Base-by-base conservation (phyloP, 192 early-diverging fungal genomes). In the Gryganskiella cystojenkinii region DNA sequence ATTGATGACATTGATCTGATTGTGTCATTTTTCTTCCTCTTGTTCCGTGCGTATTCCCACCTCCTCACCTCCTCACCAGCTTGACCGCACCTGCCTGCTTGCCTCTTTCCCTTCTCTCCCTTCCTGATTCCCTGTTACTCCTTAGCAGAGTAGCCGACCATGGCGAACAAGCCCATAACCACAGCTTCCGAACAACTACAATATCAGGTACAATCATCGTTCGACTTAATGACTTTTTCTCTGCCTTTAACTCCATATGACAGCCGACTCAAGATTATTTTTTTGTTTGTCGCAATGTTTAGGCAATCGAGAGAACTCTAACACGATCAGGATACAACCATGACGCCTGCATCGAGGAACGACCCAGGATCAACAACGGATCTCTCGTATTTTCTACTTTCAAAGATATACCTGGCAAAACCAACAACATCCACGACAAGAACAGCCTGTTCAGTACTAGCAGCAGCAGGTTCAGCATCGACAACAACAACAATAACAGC, bases 241-340 rank as follows among this genome's bases (percentile, higher is more conserved):
- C 52, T 28, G n/a, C 1, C 28, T 5, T 13, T 28, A 14, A 3
- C 6, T n/a, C 0, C n/a, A 28, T 19, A 20, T n/a, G 27, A 20
- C 22, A 6, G 20, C 35, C 19, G 20, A 14, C 8, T 56, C 2
- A 13, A 17, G 13, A 10, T 10, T 35, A 15, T 40, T 8, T 11
- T 17, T 10, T 40, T 56, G 13, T n/a, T 34, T 24, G 17, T 54
- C 52, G 10, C 30, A 3, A 20, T 22, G 7, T 20, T 22, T 8
- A 74, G 71, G 50, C 51, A 11, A 74, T 74, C 24, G 64, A 74
- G 28, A 62, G 65, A 33, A 37, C 58, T 1, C 43, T 74, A 2
- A 37, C 49, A 6, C 65, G 71, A 28, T 63, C 71, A 45, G 71
- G 71, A 74, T 74, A 74, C 40, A 57, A 65, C 44, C 64, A 74